phyloP scores from a whole-genome alignment of 306 rosid species.

The Geum urbanum region DNA sequence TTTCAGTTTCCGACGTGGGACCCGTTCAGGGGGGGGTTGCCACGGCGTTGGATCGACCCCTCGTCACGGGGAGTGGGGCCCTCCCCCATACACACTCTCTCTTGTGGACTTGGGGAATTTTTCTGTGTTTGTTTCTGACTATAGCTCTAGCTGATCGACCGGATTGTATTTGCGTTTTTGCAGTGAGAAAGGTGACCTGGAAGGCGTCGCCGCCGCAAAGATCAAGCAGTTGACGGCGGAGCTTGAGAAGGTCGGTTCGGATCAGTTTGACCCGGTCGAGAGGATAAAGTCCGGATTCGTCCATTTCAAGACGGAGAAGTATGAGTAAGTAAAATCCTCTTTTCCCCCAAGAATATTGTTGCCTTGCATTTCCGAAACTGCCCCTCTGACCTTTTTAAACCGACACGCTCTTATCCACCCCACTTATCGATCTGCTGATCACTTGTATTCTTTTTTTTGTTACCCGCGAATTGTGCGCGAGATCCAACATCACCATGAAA shows the following conservation, averaged over 20 bases:
- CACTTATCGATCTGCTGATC: background rate
- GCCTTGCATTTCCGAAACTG: conserved; percentile 23
- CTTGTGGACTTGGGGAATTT: background rate
- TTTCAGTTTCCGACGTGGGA: too few species aligned
- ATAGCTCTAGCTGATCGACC: too few species aligned
- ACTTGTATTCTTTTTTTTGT: background rate
- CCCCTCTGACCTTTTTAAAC: background rate
- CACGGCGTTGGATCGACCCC: conserved; percentile 5
- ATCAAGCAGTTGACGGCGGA: conserved; percentile 69
- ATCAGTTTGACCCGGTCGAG: conserved; percentile 46
- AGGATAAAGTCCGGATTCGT: conserved; percentile 69
- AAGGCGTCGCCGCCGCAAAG: conserved; percentile 61
- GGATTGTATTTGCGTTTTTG: background rate
- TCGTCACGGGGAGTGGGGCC: conserved; percentile 13
- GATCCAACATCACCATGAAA: background rate
- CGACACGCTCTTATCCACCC: background rate
- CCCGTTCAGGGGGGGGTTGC: background rate
- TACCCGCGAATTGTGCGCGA: background rate
- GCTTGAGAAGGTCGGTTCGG: conserved; percentile 30
- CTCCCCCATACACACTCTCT: too few species aligned
- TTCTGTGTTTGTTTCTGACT: too few species aligned
- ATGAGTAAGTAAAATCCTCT: conserved; percentile 38
- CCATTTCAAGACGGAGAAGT: conserved; percentile 71
- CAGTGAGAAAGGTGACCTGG: conserved; percentile 61
- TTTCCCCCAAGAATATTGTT: conserved; percentile 22